phyloP scores from a whole-genome alignment of 495 filamentous ascomycete species.

The Peziza echinospora region DNA sequence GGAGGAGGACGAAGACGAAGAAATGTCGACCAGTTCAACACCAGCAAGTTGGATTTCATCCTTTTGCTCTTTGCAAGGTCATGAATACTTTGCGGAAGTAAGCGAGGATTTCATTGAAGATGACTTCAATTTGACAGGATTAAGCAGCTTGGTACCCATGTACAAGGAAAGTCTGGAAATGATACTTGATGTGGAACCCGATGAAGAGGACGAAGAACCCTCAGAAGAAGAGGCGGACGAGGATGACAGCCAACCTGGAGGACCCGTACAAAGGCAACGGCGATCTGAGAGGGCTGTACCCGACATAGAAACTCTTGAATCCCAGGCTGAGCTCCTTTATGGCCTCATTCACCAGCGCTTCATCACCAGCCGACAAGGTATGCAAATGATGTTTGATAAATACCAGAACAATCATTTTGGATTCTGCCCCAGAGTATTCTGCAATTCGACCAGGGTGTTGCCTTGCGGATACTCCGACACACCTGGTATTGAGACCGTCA shows the following conservation, averaged over 20 bases:
- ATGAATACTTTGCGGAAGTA: slow-evolving; percentile 97
- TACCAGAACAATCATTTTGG: slow-evolving; percentile 94
- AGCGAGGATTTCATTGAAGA: slow-evolving; percentile 98
- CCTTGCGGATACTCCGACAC: slow-evolving; percentile 85
- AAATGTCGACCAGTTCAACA: slow-evolving; percentile 48
- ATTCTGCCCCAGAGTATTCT: slow-evolving; percentile 72
- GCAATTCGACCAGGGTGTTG: slow-evolving; percentile 65
- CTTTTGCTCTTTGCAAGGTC: slow-evolving; percentile 83
- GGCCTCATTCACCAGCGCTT: slow-evolving; percentile 96
- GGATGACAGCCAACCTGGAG: slow-evolving; percentile 34
- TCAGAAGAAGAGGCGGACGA: slow-evolving; percentile 55
- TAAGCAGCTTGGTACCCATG: slow-evolving; percentile 91
- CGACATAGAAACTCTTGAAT: slow-evolving; percentile 86
- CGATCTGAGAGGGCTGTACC: slow-evolving; percentile 72
- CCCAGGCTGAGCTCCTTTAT: slow-evolving; percentile 89
- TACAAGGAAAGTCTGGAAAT: slow-evolving; percentile 95
- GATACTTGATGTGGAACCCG: slow-evolving; percentile 95
- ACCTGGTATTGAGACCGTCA: slow-evolving; percentile 91
- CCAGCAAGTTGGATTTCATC: slow-evolving; percentile 94
- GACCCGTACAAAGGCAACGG: slow-evolving; percentile 41
- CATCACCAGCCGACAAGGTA: slow-evolving; percentile 90
- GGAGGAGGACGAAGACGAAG: slow-evolving; percentile 1
- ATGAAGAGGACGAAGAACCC: slow-evolving; percentile 63
- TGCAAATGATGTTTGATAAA: slow-evolving; percentile 98
- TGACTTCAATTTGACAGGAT: slow-evolving; percentile 94